Evolutionary conservation across 2,329 filamentous ascomycete species (phyloP).

Genomic region (Podosphaera leucotricha): DNA sequence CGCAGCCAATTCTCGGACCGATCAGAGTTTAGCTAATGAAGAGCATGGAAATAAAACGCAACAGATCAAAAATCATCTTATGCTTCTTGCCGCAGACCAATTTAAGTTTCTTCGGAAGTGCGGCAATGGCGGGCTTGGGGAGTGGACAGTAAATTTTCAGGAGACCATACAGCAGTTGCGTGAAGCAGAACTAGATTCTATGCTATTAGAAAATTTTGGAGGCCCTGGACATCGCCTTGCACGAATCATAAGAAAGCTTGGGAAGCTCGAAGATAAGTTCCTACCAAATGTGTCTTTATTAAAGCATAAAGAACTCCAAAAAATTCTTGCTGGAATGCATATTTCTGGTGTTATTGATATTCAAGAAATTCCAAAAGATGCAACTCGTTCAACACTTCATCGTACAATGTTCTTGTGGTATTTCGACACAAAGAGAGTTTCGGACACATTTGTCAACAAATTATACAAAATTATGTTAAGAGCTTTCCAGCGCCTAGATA

Average conservation of each 20-base stretch:
- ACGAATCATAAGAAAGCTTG: slow-evolving; percentile 63
- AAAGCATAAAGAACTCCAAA: slow-evolving; percentile 63
- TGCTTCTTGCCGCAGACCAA: slow-evolving; percentile 45
- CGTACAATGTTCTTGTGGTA: slow-evolving; percentile 82
- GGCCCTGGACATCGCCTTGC: slow-evolving; percentile 58
- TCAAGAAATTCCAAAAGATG: slow-evolving; percentile 83
- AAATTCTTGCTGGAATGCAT: slow-evolving; percentile 66
- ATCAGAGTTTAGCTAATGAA: not conserved
- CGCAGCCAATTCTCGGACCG: slow-evolving; percentile 12
- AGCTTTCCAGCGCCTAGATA: slow-evolving; percentile 54
- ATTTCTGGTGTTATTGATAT: slow-evolving; percentile 70
- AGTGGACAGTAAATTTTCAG: slow-evolving; percentile 72
- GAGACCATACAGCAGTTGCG: slow-evolving; percentile 45
- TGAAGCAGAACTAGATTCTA: slow-evolving; percentile 57
- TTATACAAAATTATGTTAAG: slow-evolving; percentile 79
- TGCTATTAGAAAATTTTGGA: slow-evolving; percentile 57
- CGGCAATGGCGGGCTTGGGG: slow-evolving; percentile 35
- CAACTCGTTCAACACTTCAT: slow-evolving; percentile 46
- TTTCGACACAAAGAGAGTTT: slow-evolving; percentile 55
- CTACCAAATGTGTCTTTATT: slow-evolving; percentile 61
- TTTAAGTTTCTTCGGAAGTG: slow-evolving; percentile 45
- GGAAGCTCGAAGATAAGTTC: slow-evolving; percentile 86
- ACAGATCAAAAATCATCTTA: slow-evolving; percentile 48
- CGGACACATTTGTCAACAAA: slow-evolving; percentile 49
- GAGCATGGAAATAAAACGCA: slow-evolving; percentile 22